Evolutionary conservation across 2,329 filamentous ascomycete species (phyloP).

Genomic region (Cladosporium velox): DNA sequence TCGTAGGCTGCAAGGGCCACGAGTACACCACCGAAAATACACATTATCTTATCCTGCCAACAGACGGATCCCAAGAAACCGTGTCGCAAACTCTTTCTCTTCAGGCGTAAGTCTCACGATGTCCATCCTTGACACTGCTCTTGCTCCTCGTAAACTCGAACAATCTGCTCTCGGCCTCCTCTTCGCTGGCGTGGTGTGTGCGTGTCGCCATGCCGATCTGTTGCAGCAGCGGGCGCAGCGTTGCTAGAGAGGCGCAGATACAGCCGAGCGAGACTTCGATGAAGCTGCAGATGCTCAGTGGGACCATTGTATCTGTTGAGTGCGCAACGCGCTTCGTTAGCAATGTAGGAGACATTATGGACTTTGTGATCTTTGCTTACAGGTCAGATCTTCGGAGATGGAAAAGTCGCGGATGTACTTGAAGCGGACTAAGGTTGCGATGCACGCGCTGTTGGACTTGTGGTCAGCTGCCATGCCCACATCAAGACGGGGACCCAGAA

Average conservation of each 20-base stretch:
- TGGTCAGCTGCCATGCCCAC: neutral
- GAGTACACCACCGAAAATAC: neutral
- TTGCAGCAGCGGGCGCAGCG: conserved; percentile 3
- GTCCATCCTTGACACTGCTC: neutral
- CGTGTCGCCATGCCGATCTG: neutral
- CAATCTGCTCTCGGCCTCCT: neutral
- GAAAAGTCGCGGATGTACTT: conserved; percentile 14
- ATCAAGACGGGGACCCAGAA: neutral
- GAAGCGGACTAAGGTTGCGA: conserved; percentile 7
- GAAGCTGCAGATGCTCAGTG: conserved; percentile 6
- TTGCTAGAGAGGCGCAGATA: conserved; percentile 2
- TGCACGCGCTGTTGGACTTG: neutral
- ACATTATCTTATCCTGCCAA: neutral
- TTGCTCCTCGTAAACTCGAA: neutral
- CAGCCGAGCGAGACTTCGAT: conserved; percentile 9
- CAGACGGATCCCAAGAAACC: neutral
- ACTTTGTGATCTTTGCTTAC: neutral
- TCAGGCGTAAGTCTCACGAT: neutral
- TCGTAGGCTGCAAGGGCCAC: neutral
- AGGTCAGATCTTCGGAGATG: conserved; percentile 5
- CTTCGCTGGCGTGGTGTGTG: neutral
- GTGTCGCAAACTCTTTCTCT: neutral
- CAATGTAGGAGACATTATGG: neutral
- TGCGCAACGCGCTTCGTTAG: neutral
- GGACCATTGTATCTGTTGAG: neutral